phyloP scores from a whole-genome alignment of 2,329 filamentous ascomycete species.

The Kalmusia sp. region DNA sequence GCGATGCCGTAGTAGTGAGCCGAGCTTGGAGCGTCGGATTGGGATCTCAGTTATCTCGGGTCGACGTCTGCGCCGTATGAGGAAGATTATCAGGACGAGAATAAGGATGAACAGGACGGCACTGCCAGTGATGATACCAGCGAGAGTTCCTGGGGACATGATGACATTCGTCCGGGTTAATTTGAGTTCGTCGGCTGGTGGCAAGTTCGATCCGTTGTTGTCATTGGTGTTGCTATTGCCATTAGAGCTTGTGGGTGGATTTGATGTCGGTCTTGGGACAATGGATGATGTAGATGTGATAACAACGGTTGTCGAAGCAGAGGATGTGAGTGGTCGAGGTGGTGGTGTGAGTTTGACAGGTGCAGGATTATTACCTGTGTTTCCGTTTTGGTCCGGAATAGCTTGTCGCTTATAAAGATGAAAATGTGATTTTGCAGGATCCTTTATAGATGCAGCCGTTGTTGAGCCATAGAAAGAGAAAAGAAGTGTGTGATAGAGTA shows the following conservation, averaged over 20 bases:
- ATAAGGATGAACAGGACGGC: slow-evolving; percentile 14
- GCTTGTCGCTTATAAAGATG: slow-evolving; percentile 24
- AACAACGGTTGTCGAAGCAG: neutral
- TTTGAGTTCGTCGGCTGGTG: slow-evolving; percentile 1
- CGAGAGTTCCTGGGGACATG: slow-evolving; percentile 20
- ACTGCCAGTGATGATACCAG: slow-evolving; percentile 21
- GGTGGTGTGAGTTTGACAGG: slow-evolving; percentile 8
- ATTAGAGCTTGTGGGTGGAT: neutral
- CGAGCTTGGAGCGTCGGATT: slow-evolving; percentile 28
- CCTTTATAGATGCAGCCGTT: slow-evolving; percentile 13
- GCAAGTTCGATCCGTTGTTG: no score
- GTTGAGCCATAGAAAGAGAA: slow-evolving; percentile 5
- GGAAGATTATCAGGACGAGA: slow-evolving; percentile 10
- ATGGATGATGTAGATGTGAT: neutral
- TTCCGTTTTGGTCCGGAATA: slow-evolving; percentile 27
- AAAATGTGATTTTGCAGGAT: neutral
- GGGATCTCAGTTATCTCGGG: slow-evolving; percentile 27
- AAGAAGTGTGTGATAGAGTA: slow-evolving; percentile 13
- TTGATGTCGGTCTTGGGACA: slow-evolving; percentile 2
- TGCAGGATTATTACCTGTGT: slow-evolving; percentile 28
- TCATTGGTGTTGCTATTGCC: slow-evolving; percentile 6
- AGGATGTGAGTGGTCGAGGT: neutral
- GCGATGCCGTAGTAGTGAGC: slow-evolving; percentile 20
- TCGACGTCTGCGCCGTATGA: slow-evolving; percentile 15
- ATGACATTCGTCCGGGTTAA: slow-evolving; percentile 2